Percentiles rank a stretch among this genome's conserved stretches.
These are phyloP conservation scores for Jackrogersella multiformis DNA, from an alignment of 495 filamentous ascomycete genomes.

Conservation along the genomic window DNA sequence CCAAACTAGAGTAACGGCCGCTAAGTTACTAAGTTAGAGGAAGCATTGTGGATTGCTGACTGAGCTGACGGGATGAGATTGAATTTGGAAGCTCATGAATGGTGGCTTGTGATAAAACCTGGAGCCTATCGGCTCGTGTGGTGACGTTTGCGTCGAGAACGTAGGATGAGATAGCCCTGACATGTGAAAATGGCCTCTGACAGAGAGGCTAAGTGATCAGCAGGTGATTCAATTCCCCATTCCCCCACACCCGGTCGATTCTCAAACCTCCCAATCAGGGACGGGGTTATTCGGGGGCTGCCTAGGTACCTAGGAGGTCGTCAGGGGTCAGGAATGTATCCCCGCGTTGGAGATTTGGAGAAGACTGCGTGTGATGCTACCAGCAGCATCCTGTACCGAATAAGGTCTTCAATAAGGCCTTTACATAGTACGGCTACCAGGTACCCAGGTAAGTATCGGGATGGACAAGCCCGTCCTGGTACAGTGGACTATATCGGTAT, in stretches of 20 bases:
- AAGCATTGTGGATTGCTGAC: slow-evolving; percentile 29
- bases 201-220: slow-evolving; percentile 18
- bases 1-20: slow-evolving; percentile 25
- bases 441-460: too few species aligned
- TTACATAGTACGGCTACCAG: too few species aligned
- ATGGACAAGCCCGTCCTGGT: too few species aligned
- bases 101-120: slow-evolving; percentile 33
- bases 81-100: slow-evolving; percentile 36
- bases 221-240: slow-evolving; percentile 9
- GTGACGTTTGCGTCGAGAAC: slow-evolving; percentile 38
- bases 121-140: slow-evolving; percentile 34
- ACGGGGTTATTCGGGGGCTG: slow-evolving; percentile 1
- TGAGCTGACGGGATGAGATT: slow-evolving; percentile 31
- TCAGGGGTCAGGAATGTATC: slow-evolving; percentile 8
- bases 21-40: slow-evolving; percentile 11
- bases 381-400: too few species aligned
- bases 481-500: too few species aligned
- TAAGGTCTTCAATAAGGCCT: too few species aligned
- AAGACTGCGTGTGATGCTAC: background rate
- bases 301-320: background rate
- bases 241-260: slow-evolving; percentile 21
- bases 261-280: background rate
- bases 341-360: slow-evolving; percentile 35
- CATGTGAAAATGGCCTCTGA: slow-evolving; percentile 37
- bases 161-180: slow-evolving; percentile 12